Evolutionary conservation across 805 yeast genomes (phyloP).

Genomic region (Wilhelminamyces savonicus): DNA sequence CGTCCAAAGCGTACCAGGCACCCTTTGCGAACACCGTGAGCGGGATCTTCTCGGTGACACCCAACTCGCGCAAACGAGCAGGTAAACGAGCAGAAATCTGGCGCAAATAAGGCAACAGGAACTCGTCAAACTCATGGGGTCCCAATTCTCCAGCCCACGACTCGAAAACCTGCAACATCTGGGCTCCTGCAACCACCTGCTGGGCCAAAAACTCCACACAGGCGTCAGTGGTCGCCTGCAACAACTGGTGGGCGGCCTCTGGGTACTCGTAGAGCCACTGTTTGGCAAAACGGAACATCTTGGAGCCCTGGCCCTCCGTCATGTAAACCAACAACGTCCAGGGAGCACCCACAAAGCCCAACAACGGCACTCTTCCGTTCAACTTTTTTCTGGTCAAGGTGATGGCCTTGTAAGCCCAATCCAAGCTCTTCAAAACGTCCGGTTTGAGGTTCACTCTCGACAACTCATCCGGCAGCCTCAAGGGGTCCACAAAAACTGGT

Average conservation of each 20-base stretch:
- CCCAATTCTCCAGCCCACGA: conserved; percentile 98
- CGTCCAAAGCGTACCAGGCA: conserved; percentile 94
- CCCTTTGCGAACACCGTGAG: conserved; percentile 91
- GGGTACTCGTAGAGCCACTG: conserved; percentile 87
- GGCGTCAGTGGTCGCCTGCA: conserved; percentile 76
- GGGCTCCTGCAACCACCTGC: conserved; percentile 97
- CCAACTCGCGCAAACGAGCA: conserved; percentile 61
- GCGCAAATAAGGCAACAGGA: conserved; percentile 80
- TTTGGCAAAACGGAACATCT: conserved; percentile 83
- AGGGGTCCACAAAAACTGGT: conserved; percentile 85
- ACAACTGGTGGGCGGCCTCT: conserved; percentile 58
- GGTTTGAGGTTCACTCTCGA: conserved; percentile 52
- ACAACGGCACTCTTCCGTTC: conserved; percentile 84
- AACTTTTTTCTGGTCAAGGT: conserved; percentile 82
- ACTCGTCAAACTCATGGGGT: conserved; percentile 80
- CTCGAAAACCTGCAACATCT: conserved; percentile 94
- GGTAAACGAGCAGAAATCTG: conserved; percentile 72
- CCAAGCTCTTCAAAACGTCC: conserved; percentile 71
- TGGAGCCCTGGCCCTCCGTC: conserved; percentile 97
- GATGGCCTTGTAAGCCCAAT: conserved; percentile 94
- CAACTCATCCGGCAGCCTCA: conserved; percentile 69
- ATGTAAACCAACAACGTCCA: conserved; percentile 96
- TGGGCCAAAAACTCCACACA: conserved; percentile 89
- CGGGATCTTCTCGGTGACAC: conserved; percentile 68
- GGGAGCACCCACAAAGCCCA: conserved; percentile 97